These are phyloP conservation scores for Botrytis elliptica DNA, from an alignment of 2,329 filamentous ascomycete species.

Conservation along the genomic window DNA sequence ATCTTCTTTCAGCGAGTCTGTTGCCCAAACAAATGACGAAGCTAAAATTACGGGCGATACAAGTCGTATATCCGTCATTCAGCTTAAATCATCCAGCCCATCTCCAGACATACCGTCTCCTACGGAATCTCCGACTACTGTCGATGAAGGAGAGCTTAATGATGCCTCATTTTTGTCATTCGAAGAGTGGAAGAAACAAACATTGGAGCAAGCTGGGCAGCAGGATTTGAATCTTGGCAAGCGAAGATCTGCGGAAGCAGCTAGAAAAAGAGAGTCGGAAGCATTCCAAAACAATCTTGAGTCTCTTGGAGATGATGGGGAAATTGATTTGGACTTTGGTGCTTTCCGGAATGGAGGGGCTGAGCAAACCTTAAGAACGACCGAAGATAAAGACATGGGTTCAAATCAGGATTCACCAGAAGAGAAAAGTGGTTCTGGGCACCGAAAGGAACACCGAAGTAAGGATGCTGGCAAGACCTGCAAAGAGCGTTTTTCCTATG, in stretches of 20 bases:
- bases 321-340: constrained; percentile 74
- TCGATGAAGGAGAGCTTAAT: constrained; percentile 36
- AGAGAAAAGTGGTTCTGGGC: constrained; percentile 31
- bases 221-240: constrained; percentile 66
- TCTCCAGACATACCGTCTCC: constrained; percentile 7
- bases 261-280: constrained; percentile 51
- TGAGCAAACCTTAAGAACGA: constrained; percentile 24
- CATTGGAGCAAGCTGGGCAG: constrained; percentile 81
- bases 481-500: constrained; percentile 96
- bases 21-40: background rate
- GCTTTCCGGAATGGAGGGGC: constrained; percentile 52
- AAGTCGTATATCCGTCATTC: constrained; percentile 7
- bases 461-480: constrained; percentile 97
- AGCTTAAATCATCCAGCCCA: constrained; percentile 14
- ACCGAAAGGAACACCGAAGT: constrained; percentile 53
- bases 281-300: constrained; percentile 69
- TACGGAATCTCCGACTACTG: constrained; percentile 24
- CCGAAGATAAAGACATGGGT: constrained; percentile 28
- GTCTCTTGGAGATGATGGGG: constrained; percentile 79
- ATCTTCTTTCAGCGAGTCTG: constrained; percentile 11
- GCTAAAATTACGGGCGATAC: constrained; percentile 13
- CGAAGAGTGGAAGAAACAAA: constrained; percentile 97
- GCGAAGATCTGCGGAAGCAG: constrained; percentile 46
- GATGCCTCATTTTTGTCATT: constrained; percentile 90
- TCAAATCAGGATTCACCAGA: constrained; percentile 34